Conservation (phyloP, 163 green algal genomes). For the Scenedesmus sp. region DNA sequence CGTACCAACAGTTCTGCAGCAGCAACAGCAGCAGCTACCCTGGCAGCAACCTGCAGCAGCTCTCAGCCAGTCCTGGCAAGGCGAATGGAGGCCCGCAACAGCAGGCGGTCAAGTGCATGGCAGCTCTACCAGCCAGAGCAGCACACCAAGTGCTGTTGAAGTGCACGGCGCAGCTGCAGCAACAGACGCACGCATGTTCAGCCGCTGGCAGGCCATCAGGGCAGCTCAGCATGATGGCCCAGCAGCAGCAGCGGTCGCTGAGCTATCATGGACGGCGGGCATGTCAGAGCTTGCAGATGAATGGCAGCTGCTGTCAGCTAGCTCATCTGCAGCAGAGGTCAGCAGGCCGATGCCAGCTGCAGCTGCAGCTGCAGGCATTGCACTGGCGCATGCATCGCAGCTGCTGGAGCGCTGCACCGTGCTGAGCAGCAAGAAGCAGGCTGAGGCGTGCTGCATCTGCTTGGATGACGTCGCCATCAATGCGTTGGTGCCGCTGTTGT, state of each 20-base stretch:
- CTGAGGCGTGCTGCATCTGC: conserved; percentile 26
- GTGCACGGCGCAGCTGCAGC: background rate
- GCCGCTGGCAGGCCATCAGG: background rate
- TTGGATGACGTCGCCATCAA: conserved; percentile 36
- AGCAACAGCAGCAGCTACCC: background rate
- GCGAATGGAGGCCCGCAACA: background rate
- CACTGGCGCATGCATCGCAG: background rate
- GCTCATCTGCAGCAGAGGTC: background rate
- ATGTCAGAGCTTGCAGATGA: background rate
- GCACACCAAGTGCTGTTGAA: background rate
- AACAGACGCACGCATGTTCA: background rate
- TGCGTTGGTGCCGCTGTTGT: conserved; percentile 7
- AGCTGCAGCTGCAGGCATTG: background rate
- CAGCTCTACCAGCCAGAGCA: background rate
- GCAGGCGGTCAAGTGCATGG: background rate
- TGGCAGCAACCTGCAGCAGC: background rate
- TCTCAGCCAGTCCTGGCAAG: background rate
- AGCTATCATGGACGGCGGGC: background rate
- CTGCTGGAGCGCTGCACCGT: conserved; percentile 24
- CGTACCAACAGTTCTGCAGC: background rate
- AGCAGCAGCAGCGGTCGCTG: background rate
- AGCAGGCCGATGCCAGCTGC: background rate
- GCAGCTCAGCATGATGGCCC: background rate
- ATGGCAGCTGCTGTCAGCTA: background rate
- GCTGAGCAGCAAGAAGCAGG: conserved; percentile 35